phyloP scores from a whole-genome alignment of 2,329 filamentous ascomycete species.

The Ceratocystis eucalypticola region DNA sequence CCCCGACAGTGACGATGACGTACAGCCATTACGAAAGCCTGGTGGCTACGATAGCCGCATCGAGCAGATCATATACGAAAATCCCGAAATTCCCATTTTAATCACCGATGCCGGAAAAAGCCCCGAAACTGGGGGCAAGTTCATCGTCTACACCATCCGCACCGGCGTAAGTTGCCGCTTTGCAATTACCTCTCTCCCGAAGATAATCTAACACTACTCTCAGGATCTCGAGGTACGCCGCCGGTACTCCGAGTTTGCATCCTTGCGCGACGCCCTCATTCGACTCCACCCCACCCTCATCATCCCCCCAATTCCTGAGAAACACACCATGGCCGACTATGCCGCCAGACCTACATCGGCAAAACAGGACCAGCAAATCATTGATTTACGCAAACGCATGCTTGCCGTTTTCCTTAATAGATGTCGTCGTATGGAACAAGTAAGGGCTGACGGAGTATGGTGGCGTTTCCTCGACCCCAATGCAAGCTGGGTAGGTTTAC shows the following conservation, averaged over 20 bases:
- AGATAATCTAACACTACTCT: constrained; percentile 10
- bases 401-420: constrained; percentile 87
- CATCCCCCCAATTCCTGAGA: constrained; percentile 94
- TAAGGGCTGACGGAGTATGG: constrained; percentile 87
- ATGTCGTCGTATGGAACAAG: constrained; percentile 81
- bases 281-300: constrained; percentile 89
- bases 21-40: constrained; percentile 52
- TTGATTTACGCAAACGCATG: constrained; percentile 94
- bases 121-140: constrained; percentile 76
- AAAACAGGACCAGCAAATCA: constrained; percentile 93
- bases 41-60: constrained; percentile 89
- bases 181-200: constrained; percentile 9
- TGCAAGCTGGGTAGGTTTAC: constrained; percentile 72
- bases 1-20: constrained; percentile 32
- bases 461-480: constrained; percentile 97
- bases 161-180: constrained; percentile 55
- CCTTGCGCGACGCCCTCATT: constrained; percentile 74
- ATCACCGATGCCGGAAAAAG: constrained; percentile 96
- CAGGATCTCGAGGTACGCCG: constrained; percentile 91
- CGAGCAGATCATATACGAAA: constrained; percentile 94
- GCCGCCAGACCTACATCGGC: constrained; percentile 95
- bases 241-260: constrained; percentile 92
- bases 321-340: constrained; percentile 97
- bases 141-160: constrained; percentile 93
- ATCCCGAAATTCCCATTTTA: constrained; percentile 74